Conservation (phyloP, 73 alveolate genomes). For the Paramecium biaurelia region DNA sequence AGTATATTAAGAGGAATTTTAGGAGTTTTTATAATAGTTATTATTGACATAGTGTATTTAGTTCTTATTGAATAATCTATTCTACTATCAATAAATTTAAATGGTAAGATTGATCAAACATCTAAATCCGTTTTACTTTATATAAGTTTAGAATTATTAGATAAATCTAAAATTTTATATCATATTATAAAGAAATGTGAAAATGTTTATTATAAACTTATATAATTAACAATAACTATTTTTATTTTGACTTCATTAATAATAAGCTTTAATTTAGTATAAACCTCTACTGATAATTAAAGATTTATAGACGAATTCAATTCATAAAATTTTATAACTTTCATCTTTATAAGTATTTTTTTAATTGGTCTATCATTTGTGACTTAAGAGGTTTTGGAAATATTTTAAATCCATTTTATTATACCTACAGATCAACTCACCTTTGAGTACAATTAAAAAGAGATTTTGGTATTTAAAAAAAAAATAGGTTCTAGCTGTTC, state of each 20-base stretch:
- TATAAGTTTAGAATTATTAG: neutral
- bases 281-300: neutral
- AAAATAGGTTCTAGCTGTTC: neutral
- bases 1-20: neutral
- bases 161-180: neutral
- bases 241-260: neutral
- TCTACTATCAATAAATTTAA: neutral
- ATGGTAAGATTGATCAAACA: neutral
- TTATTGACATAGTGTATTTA: neutral
- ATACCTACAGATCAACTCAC: neutral
- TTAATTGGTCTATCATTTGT: neutral
- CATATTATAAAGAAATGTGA: neutral
- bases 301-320: neutral
- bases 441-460: neutral
- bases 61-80: neutral
- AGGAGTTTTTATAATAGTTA: neutral
- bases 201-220: neutral
- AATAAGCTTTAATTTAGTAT: neutral
- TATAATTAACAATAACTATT: neutral
- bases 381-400: neutral
- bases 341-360: neutral
- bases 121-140: neutral
- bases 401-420: neutral
- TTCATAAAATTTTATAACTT: neutral
- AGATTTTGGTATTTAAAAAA: neutral